These are phyloP conservation scores for Suillus ampliporus DNA, from an alignment of 768 basidiomycete species.

Conservation along the genomic window DNA sequence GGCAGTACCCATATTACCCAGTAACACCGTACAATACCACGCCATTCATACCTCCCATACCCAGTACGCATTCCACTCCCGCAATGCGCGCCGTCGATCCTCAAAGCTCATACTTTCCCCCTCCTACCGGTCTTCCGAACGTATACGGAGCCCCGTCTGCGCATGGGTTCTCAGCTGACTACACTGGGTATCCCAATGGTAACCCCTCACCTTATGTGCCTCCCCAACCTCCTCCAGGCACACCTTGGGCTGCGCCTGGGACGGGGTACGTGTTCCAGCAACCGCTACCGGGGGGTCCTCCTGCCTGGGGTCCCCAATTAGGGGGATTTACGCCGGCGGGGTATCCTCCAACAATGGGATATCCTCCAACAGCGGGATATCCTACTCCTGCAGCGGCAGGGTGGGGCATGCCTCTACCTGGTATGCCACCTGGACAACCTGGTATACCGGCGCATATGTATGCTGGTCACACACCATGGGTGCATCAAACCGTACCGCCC, in stretches of 20 bases:
- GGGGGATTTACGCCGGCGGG: background rate
- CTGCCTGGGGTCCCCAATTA: constrained; percentile 26
- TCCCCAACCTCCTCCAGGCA: constrained; percentile 22
- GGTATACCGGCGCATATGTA: constrained; percentile 31
- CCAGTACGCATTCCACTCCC: constrained; percentile 32
- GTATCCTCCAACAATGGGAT: background rate
- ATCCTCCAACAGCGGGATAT: constrained; percentile 10
- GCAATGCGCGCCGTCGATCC: constrained; percentile 22
- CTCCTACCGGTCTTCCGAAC: constrained; percentile 35
- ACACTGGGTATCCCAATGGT: constrained; percentile 37
- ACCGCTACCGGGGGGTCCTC: constrained; percentile 35
- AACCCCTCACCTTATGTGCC: constrained; percentile 33
- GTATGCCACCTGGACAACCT: constrained; percentile 17
- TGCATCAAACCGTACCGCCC: constrained; percentile 28
- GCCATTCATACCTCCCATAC: constrained; percentile 45
- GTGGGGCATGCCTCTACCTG: constrained; percentile 26
- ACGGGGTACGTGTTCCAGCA: constrained; percentile 38
- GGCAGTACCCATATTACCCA: constrained; percentile 46
- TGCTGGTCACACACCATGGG: constrained; percentile 32
- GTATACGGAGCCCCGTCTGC: constrained; percentile 19
- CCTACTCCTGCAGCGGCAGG: constrained; percentile 31
- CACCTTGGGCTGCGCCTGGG: constrained; percentile 25
- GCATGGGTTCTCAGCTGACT: constrained; percentile 32
- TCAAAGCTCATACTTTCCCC: constrained; percentile 39
- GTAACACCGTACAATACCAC: constrained; percentile 43